Evolutionary conservation across 805 yeast species (phyloP).

Genomic region (Danielozyma ontarioensis): DNA sequence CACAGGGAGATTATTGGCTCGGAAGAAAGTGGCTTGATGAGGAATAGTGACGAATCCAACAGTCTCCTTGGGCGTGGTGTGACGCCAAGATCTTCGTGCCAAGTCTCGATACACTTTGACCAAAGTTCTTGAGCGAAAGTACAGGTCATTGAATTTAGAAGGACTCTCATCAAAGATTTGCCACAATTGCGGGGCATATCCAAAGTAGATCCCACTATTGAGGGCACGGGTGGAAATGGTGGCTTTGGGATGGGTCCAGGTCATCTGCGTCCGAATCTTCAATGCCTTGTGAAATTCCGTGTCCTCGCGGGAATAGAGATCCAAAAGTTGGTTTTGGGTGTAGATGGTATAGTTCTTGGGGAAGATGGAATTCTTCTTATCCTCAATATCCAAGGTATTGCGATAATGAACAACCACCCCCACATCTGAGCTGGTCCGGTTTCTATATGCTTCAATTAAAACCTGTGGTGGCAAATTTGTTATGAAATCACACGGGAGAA

Average conservation of each 20-base stretch:
- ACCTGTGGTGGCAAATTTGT: conserved; percentile 91
- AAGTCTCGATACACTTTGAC: conserved; percentile 75
- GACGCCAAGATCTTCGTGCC: conserved; percentile 91
- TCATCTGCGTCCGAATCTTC: conserved; percentile 76
- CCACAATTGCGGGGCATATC: conserved; percentile 41
- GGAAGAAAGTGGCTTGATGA: conserved; percentile 59
- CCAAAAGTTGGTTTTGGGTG: conserved; percentile 56
- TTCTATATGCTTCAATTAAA: conserved; percentile 77
- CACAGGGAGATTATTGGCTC: conserved; percentile 74
- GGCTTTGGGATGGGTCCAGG: conserved; percentile 82
- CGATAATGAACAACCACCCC: conserved; percentile 76
- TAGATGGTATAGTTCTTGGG: conserved; percentile 66
- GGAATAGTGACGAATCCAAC: conserved; percentile 73
- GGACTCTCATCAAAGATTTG: conserved; percentile 40
- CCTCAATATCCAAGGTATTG: conserved; percentile 70
- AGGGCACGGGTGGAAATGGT: conserved; percentile 72
- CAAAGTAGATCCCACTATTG: conserved; percentile 60
- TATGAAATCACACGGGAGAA: conserved; percentile 90
- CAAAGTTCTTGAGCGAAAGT: conserved; percentile 44
- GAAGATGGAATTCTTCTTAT: conserved; percentile 57
- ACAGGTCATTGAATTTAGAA: conserved; percentile 29
- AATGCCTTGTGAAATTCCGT: conserved; percentile 70
- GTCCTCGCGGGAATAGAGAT: conserved; percentile 62
- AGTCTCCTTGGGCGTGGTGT: conserved; percentile 50
- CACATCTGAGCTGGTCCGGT: conserved; percentile 58